Evolutionary conservation across 2,329 filamentous ascomycete genomes (phyloP), one percentile per base, ranked within the genome.

Genomic region (Fusarium robinianum): DNA sequence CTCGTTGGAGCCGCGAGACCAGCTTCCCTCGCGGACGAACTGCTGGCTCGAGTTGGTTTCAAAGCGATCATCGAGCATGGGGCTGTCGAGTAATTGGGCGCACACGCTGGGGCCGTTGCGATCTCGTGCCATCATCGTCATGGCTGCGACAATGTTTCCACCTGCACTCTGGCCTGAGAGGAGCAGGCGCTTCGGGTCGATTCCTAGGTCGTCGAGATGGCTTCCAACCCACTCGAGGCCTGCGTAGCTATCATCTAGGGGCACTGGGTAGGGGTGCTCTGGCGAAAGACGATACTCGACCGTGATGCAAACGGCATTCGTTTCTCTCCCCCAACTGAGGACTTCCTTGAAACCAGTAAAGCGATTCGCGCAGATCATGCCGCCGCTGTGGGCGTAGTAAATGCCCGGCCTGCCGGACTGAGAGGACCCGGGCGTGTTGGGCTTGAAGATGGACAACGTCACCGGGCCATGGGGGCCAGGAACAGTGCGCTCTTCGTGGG

Each of bases 61-160:
- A 27, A 63, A 67, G 32, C 66, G 58, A 46, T 76, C 70, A 52
- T 77, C 73, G 9, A 77, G 59, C 73, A 77, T 77, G 4, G 72
- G 73, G 34, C 71, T 71, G 31, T 72, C 61, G 8, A 77, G 64
- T 30, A 76, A 63, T 58, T 74, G 67, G 10, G 53, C 58, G 67
- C 70, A 26, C 58, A 67, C 41, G 67, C 51, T 25, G 52, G 60
- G 41, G 56, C 70, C 29, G 26, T 52, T 35, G 15, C 57, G 46
- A 46, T 72, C 67, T 14, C 70, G 57, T 6, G 69, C 70, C 47
- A 70, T 60, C 32, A 75, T 53, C 2, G 66, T 63, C 21, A 69
- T 53, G 6, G 60, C 64, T 1, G 72, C 68, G 0, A 70, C 71
- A 2, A 76, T 55, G 3, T 66, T 67, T 10, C 67, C 74, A 2